These are phyloP conservation scores for Berkeleyomyces rouxiae DNA, from an alignment of 2,329 filamentous ascomycete genomes.

Conservation along the genomic window DNA sequence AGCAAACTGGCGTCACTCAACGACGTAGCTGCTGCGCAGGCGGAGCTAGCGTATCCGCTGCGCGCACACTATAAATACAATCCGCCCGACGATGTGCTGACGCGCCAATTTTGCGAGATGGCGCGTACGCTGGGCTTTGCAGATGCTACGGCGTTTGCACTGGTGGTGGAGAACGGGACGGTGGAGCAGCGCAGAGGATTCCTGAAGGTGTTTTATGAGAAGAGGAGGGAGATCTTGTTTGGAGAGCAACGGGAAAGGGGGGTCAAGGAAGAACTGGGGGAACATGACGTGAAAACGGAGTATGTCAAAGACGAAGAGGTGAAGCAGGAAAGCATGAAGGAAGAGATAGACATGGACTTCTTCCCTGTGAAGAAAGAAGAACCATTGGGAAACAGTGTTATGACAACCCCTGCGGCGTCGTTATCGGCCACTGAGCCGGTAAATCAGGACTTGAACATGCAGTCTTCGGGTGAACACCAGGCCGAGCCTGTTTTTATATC, in stretches of 20 bases:
- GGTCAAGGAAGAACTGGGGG: neutral
- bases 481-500: slow-evolving; percentile 22
- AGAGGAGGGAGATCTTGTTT: slow-evolving; percentile 38
- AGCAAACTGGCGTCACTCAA: neutral
- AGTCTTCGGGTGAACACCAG: neutral
- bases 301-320: neutral
- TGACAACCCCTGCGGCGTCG: neutral
- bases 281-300: neutral
- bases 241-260: slow-evolving; percentile 14
- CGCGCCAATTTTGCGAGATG: slow-evolving; percentile 83
- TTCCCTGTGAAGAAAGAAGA: neutral
- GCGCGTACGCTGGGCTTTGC: slow-evolving; percentile 61
- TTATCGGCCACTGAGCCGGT: neutral
- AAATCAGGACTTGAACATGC: neutral
- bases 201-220: slow-evolving; percentile 64
- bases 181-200: slow-evolving; percentile 64
- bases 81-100: slow-evolving; percentile 56
- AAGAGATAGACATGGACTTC: slow-evolving; percentile 14
- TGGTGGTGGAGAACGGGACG: slow-evolving; percentile 81
- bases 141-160: slow-evolving; percentile 66
- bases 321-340: neutral
- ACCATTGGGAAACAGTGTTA: no score
- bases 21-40: slow-evolving; percentile 16
- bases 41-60: slow-evolving; percentile 17
- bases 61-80: slow-evolving; percentile 36